Base-by-base conservation (phyloP, 495 filamentous ascomycete species). In the Penicillium psychrofluorescens region DNA sequence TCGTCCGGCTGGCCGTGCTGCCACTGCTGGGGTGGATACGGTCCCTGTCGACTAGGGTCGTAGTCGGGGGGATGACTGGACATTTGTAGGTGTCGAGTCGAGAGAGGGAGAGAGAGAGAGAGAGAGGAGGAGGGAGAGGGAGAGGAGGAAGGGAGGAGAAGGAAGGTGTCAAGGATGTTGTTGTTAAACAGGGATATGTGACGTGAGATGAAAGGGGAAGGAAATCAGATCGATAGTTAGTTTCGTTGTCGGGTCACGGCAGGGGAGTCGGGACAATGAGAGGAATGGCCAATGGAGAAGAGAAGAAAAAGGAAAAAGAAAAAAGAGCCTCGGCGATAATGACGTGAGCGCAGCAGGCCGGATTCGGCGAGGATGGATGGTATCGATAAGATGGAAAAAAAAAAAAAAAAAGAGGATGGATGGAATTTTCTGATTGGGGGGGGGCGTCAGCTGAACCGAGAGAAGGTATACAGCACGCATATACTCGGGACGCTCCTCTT, bases 1-100 rank as follows among this genome's bases (percentile, higher is more conserved):
- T 70, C 70, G 49, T 70, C 68, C 43, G 61, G 53, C 58, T 67
- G 68, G 58, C 55, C 63, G 49, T 68, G 66, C 71, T 70, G 22
- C 22, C 22, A 22, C 22, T 22, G 74, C 55, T 63, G 66, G 29
- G 63, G 70, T 53, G 68, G 70, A 67, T 70, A 70, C 56, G 66
- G 66, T 52, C 63, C 62, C 51, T 60, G 63, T 47, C 50, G 55
- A 47, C 30, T 30, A 30, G 43, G 43, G 45, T 53, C 50, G 36
- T 51, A 55, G 49, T 70, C 61, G 61, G 59, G 58, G 56, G 64
- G 64, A 50, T 66, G 56, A 63, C 55, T 64, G 61, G 72, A 76
- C 72, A 76, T 76, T 74, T 62, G 55, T 46, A 32, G 41, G 43
- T 39, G 40, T 54, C 36, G 41, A 29, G 45, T 22, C 22, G 4